These are phyloP conservation scores for Chytridium lagenaria DNA, from an alignment of 371 early-diverging fungal species.

Conservation along the genomic window DNA sequence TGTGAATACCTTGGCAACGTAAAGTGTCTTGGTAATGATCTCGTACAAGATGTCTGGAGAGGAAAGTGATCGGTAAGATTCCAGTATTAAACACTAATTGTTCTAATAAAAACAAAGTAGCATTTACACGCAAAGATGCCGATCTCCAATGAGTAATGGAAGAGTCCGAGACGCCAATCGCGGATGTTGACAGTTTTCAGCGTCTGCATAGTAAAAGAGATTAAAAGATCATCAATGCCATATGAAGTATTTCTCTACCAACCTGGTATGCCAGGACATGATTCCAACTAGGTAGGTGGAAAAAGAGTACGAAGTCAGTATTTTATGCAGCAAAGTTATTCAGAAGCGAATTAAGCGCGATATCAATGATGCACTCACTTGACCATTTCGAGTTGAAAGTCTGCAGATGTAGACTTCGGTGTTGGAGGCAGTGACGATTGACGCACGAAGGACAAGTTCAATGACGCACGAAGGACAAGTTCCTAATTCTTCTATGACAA, in stretches of 20 bases:
- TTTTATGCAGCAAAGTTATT: too few relatives aligned
- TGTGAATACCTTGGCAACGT: constrained; percentile 19
- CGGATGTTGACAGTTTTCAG: constrained; percentile 37
- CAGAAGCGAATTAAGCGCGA: too few relatives aligned
- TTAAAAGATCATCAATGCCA: background rate
- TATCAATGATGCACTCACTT: too few relatives aligned
- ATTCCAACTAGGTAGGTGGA: background rate
- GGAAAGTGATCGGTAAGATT: background rate
- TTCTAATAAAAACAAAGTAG: too few relatives aligned
- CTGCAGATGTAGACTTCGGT: too few relatives aligned
- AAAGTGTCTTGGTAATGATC: constrained; percentile 34
- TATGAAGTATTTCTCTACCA: background rate
- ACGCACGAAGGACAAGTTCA: too few relatives aligned
- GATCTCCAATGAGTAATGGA: constrained; percentile 34
- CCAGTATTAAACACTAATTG: background rate
- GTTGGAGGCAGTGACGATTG: too few relatives aligned
- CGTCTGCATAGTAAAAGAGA: too few relatives aligned
- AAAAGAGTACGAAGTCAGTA: too few relatives aligned
- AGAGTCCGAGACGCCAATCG: constrained; percentile 40
- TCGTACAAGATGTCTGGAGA: constrained; percentile 38
- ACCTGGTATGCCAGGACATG: background rate
- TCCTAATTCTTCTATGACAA: too few relatives aligned
- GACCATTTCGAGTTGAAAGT: too few relatives aligned
- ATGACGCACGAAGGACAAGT: too few relatives aligned
- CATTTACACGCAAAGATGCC: constrained; percentile 33